Percentiles rank a stretch among this genome's conserved stretches.
phyloP scores from a whole-genome alignment of 768 basidiomycete genomes.

The Hysterangium stoloniferum region DNA sequence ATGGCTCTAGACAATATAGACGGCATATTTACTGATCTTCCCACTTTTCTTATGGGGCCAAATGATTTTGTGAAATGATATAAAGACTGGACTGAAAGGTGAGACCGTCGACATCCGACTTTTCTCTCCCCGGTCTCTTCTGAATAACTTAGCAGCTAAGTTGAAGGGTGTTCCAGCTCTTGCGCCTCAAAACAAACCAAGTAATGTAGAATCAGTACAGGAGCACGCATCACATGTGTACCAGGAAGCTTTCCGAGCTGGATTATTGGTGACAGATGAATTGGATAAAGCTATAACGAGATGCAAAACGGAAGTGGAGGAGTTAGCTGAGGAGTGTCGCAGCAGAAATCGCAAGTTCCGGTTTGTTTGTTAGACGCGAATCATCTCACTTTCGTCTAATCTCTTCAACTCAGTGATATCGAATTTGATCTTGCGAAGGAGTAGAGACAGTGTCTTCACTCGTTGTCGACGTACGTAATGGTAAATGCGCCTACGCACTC shows the following conservation, averaged over 20 bases:
- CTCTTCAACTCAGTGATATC: conserved; percentile 34
- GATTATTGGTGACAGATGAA: conserved; percentile 39
- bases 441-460: conserved; percentile 31
- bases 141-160: too few relatives aligned
- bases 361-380: conserved; percentile 23
- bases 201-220: too few relatives aligned
- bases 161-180: too few relatives aligned
- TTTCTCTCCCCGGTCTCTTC: too few relatives aligned
- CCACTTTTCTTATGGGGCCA: too few relatives aligned
- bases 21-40: too few relatives aligned
- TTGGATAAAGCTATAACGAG: conserved; percentile 39
- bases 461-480: conserved; percentile 23
- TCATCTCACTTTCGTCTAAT: not conserved
- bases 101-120: too few relatives aligned
- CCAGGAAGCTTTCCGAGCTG: conserved; percentile 20
- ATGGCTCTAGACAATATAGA: too few relatives aligned
- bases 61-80: too few relatives aligned
- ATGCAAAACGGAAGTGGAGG: conserved; percentile 36
- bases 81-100: too few relatives aligned
- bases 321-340: conserved; percentile 39
- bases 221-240: conserved; percentile 2
- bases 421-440: conserved; percentile 49
- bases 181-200: too few relatives aligned
- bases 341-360: conserved; percentile 43
- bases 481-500: not conserved